phyloP scores from a whole-genome alignment of 257 asterid species.

The Gentiana dahurica region DNA sequence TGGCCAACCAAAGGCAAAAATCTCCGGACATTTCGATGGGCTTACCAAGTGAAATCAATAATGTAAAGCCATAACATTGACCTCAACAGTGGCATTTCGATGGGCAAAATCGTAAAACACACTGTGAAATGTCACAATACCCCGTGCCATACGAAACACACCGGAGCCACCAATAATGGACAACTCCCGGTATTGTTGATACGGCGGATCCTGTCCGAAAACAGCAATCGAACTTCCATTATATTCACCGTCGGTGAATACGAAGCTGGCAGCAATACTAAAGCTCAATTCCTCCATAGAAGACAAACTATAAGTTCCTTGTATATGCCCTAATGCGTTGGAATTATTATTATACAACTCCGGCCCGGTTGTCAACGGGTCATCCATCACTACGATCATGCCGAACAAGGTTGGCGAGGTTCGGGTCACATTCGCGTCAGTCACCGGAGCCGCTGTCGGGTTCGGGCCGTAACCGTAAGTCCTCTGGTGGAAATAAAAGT shows the following conservation, averaged over 20 bases:
- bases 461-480: no score
- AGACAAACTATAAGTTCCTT: neutral
- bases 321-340: neutral
- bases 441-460: no score
- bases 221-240: constrained; percentile 2
- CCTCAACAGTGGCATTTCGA: no score
- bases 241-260: neutral
- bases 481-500: no score
- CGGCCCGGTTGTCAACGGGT: constrained; percentile 3
- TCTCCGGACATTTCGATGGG: no score
- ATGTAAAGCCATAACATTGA: no score
- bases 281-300: neutral
- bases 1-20: no score
- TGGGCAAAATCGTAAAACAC: no score
- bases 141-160: constrained; percentile 37
- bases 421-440: no score
- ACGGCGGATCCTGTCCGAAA: neutral
- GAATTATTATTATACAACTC: neutral
- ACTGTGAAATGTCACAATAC: constrained; percentile 13
- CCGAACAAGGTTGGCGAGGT: neutral
- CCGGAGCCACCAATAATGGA: constrained; percentile 51
- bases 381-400: neutral
- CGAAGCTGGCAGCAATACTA: neutral
- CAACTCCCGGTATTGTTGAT: constrained; percentile 25
- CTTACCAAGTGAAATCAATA: no score